A percentile compares a stretch with the other conserved stretches of the same genome.
These are phyloP conservation scores for Pharnaceum exiguum DNA, from an alignment of 148 eudicot species.

Conservation along the genomic window DNA sequence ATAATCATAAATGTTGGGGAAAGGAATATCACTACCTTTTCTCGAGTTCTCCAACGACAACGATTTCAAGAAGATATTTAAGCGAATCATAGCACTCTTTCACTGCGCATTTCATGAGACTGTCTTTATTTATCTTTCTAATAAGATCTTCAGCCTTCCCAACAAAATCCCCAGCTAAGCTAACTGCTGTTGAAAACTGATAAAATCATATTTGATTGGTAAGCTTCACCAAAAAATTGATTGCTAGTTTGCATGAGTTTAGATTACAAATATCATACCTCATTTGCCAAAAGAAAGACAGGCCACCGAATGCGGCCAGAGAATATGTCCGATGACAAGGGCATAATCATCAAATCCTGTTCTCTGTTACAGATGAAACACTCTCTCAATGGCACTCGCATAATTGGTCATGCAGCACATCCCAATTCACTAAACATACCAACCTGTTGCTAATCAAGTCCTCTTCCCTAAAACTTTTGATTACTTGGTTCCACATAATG, in stretches of 20 bases:
- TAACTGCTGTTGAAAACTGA: slow-evolving; percentile 74
- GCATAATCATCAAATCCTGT: slow-evolving; percentile 88
- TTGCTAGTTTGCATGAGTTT: neutral
- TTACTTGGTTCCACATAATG: slow-evolving; percentile 84
- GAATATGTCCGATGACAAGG: slow-evolving; percentile 62
- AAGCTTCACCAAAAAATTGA: neutral
- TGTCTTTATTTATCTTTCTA: slow-evolving; percentile 55
- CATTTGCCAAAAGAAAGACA: slow-evolving; percentile 88
- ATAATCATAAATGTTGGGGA: slow-evolving; percentile 16
- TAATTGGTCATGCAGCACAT: neutral
- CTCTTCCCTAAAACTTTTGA: slow-evolving; percentile 83
- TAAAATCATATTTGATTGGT: slow-evolving; percentile 4
- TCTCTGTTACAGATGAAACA: slow-evolving; percentile 50
- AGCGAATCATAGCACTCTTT: slow-evolving; percentile 83
- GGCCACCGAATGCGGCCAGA: slow-evolving; percentile 84
- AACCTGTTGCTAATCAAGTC: slow-evolving; percentile 94
- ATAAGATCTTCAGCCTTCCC: slow-evolving; percentile 68
- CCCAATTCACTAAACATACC: neutral
- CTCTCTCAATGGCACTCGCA: neutral
- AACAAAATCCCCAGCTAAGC: slow-evolving; percentile 71
- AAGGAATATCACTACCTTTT: slow-evolving; percentile 68
- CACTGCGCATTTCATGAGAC: slow-evolving; percentile 68
- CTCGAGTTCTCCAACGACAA: slow-evolving; percentile 81
- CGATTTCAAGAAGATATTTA: slow-evolving; percentile 62
- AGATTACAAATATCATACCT: slow-evolving; percentile 35